A percentile compares a stretch with the other conserved stretches of the same genome.
These are phyloP conservation scores for Cyberlindnera petersonii DNA, from an alignment of 805 yeast genomes.

Conservation along the genomic window DNA sequence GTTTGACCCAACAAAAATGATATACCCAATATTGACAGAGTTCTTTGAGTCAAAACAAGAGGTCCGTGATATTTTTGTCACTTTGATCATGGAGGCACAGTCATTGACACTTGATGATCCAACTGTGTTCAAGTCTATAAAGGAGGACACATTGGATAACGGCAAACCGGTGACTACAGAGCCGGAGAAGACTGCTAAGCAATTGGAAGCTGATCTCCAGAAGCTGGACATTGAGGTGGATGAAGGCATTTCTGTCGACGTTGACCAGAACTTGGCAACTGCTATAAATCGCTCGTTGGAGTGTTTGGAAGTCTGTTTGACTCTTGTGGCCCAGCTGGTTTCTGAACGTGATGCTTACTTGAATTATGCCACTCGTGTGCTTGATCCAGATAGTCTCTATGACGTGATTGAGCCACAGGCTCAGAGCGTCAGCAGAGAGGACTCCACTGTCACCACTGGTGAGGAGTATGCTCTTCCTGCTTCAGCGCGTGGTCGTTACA, in stretches of 20 bases:
- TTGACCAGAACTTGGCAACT: constrained; percentile 28
- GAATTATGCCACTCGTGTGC: constrained; percentile 71
- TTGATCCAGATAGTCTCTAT: constrained; percentile 63
- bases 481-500: constrained; percentile 24
- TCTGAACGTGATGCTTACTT: constrained; percentile 68
- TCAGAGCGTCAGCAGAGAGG: constrained; percentile 39
- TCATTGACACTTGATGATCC: constrained; percentile 69
- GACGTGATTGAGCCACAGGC: constrained; percentile 45
- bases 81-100: constrained; percentile 64
- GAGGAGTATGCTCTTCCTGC: constrained; percentile 29
- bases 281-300: constrained; percentile 34
- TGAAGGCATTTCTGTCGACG: constrained; percentile 33
- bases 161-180: constrained; percentile 34
- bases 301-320: constrained; percentile 32
- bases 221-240: constrained; percentile 42
- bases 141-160: constrained; percentile 41
- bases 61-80: constrained; percentile 56
- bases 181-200: constrained; percentile 47
- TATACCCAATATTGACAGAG: constrained; percentile 48
- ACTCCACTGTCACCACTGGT: constrained; percentile 23
- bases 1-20: constrained; percentile 27
- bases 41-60: constrained; percentile 73
- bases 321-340: constrained; percentile 52
- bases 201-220: constrained; percentile 43
- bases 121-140: constrained; percentile 62